These are phyloP conservation scores for Ceratocystis papillata DNA, from an alignment of 2,329 filamentous ascomycete species.

Conservation along the genomic window DNA sequence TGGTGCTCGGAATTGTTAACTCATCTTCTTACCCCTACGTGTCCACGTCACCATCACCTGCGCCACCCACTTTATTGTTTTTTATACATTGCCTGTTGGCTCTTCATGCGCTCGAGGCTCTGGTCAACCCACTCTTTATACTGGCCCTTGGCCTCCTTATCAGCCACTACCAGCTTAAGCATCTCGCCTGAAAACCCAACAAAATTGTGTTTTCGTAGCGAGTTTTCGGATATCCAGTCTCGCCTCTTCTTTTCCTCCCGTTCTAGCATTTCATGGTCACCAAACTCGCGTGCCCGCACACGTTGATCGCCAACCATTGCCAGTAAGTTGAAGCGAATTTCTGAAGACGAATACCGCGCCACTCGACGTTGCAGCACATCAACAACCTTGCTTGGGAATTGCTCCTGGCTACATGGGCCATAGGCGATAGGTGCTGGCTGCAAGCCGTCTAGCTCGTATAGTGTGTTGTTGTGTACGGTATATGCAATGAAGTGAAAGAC, in stretches of 20 bases:
- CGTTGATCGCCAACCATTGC: slow-evolving; percentile 82
- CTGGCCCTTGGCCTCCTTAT: slow-evolving; percentile 57
- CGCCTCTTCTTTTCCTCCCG: slow-evolving; percentile 73
- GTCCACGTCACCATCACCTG: slow-evolving; percentile 35
- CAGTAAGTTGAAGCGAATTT: slow-evolving; percentile 93
- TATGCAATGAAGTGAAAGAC: slow-evolving; percentile 98
- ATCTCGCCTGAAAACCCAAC: slow-evolving; percentile 89
- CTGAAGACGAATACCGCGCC: slow-evolving; percentile 67
- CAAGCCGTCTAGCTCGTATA: slow-evolving; percentile 93
- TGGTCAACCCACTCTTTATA: slow-evolving; percentile 59
- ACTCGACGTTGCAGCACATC: slow-evolving; percentile 78
- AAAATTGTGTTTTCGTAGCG: slow-evolving; percentile 84
- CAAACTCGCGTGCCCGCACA: slow-evolving; percentile 64
- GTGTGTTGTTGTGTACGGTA: slow-evolving; percentile 61
- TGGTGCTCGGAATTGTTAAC: not conserved
- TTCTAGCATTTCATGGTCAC: slow-evolving; percentile 66
- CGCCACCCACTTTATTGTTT: slow-evolving; percentile 31
- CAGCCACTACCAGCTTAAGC: slow-evolving; percentile 69
- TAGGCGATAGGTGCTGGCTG: slow-evolving; percentile 89
- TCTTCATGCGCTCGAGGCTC: slow-evolving; percentile 46
- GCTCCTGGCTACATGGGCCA: slow-evolving; percentile 56
- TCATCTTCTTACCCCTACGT: slow-evolving; percentile 31
- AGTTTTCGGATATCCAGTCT: slow-evolving; percentile 92
- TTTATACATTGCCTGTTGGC: slow-evolving; percentile 32
- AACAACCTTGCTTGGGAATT: slow-evolving; percentile 72